Evolutionary conservation across 2,329 filamentous ascomycete species (phyloP), one percentile per base, ranked within the genome.

Genomic region (Aspergillaceae sp.): DNA sequence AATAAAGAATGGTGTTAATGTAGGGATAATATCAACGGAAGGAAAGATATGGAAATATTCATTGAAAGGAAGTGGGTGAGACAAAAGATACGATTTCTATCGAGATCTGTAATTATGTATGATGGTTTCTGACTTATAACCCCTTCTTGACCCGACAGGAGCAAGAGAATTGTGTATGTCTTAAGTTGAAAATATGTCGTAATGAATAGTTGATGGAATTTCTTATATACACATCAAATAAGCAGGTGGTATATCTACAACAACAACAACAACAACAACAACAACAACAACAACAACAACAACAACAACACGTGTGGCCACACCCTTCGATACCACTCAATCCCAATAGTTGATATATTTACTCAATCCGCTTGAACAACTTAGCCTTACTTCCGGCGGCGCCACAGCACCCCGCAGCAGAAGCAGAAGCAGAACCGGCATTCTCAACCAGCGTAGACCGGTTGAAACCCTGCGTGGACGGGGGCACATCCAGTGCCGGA

Each of bases 401-500:
- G 44, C 47, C 41, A 50, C 52, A 47, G 51, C 55, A 64, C 29
- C 53, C 53, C 6, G 44, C 48, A 34, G 42, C 40, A 29, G 48
- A 41, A 40, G 40, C 40, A 19, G 19, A 19, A 19, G 19, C 19
- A 19, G 19, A 19, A 8, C 19, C 27, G 27, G 55, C 42, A 40
- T 61, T 57, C 1, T 55, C 48, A 44, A 66, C 61, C 2, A 67
- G 56, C 2, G 61, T 62, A 8, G 65, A 68, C 55, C 69, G 66
- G 58, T 72, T 71, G 52, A 71, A 69, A 2, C 47, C 47, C 53
- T 71, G 69, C 9, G 58, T 55, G 6, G 67, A 70, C 30, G 64
- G 64, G 6, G 71, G 70, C 2, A 74, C 71, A 53, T 73, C 70
- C 33, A 76, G 52, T 6, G 72, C 72, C 1, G 74, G 74, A 48